Percentiles rank a stretch among this genome's conserved stretches.
These are phyloP conservation scores for Lachancea sp. DNA, from an alignment of 805 yeast genomes.

Conservation along the genomic window DNA sequence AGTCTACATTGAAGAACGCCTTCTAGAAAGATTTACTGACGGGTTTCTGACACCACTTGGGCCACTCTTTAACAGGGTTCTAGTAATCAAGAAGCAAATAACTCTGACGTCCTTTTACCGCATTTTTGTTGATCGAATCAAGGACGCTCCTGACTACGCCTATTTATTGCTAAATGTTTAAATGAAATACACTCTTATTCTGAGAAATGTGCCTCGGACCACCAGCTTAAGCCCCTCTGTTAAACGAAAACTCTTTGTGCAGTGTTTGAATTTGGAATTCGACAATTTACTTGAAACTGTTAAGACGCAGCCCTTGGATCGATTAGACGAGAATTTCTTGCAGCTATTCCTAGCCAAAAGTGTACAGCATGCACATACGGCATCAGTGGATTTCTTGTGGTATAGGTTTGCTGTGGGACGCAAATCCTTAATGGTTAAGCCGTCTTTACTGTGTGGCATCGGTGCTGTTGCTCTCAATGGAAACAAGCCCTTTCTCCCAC, in stretches of 20 bases:
- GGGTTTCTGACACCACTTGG: no score
- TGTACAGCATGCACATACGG: conserved; percentile 26
- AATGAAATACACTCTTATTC: conserved; percentile 1
- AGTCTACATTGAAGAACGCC: no score
- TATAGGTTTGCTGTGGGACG: conserved; percentile 23
- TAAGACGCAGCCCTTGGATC: conserved; percentile 13
- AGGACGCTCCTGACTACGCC: no score
- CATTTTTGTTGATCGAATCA: no score
- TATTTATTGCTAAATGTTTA: background rate
- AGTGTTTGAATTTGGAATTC: conserved; percentile 26
- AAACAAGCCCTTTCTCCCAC: conserved; percentile 22
- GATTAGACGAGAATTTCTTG: conserved; percentile 23
- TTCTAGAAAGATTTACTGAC: no score
- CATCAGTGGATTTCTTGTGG: conserved; percentile 26
- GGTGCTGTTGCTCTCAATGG: conserved; percentile 23
- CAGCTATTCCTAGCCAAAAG: conserved; percentile 21
- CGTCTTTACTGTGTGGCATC: conserved; percentile 22
- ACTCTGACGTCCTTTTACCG: no score
- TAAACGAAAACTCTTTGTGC: conserved; percentile 15
- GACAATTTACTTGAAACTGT: conserved; percentile 15
- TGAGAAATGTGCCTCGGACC: background rate
- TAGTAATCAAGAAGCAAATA: no score
- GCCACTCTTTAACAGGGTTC: no score
- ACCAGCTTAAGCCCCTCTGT: conserved; percentile 6
- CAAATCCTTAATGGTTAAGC: conserved; percentile 17